Conservation (phyloP, 2,329 filamentous ascomycete species). For the Cryphonectria naterciae region DNA sequence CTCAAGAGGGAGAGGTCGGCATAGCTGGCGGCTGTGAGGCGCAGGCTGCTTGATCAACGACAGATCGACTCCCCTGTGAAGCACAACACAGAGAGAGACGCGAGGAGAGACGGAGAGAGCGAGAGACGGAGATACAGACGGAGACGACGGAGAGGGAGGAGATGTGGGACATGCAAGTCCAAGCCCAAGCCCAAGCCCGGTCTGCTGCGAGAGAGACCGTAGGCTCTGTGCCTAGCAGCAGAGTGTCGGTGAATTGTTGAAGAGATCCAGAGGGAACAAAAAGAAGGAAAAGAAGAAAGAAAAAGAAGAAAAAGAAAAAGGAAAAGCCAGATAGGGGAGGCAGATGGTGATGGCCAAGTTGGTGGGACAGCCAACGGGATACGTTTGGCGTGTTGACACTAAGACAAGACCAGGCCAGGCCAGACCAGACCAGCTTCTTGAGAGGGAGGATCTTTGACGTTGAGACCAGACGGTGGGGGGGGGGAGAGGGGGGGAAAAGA, state of each 20-base stretch:
- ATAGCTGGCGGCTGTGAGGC: conserved; percentile 25
- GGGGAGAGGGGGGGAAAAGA: neutral
- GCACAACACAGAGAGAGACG: neutral
- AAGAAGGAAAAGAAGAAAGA: neutral
- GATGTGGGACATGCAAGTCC: conserved; percentile 10
- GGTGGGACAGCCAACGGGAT: neutral
- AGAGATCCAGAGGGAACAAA: too few species aligned
- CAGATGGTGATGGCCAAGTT: neutral
- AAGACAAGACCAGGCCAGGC: neutral
- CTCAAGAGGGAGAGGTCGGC: conserved; percentile 19
- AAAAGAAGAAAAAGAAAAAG: neutral
- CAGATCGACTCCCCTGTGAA: neutral
- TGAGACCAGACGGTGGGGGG: neutral
- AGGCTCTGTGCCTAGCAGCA: conserved; percentile 22
- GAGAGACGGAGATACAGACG: neutral
- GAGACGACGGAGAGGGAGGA: neutral
- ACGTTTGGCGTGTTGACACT: conserved; percentile 8
- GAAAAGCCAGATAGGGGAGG: neutral
- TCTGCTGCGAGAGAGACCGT: conserved; percentile 2
- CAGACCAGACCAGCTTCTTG: neutral
- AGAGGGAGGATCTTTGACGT: neutral
- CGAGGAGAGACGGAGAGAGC: neutral
- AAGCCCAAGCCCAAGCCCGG: neutral
- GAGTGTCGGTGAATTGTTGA: neutral
- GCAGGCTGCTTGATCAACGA: conserved; percentile 16